phyloP scores from a whole-genome alignment of 2,329 filamentous ascomycete species.

The Daldinia sp. region DNA sequence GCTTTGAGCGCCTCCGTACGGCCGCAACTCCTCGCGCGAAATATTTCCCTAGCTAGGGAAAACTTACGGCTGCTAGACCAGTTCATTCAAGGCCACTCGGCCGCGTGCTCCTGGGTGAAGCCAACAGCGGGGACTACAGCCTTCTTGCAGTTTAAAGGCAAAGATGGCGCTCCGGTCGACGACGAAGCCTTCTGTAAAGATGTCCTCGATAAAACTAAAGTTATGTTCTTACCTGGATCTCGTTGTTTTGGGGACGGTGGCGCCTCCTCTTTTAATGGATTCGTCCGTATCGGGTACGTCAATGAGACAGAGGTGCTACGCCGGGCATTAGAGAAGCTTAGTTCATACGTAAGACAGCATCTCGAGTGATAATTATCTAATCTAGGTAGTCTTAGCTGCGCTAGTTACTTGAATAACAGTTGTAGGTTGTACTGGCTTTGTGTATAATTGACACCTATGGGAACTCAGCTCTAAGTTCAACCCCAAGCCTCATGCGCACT shows the following conservation, averaged over 20 bases:
- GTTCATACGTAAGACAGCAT: conserved; percentile 51
- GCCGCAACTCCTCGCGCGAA: conserved; percentile 58
- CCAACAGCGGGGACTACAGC: conserved; percentile 83
- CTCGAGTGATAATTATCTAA: conserved; percentile 27
- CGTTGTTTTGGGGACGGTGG: conserved; percentile 70
- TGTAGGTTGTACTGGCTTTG: background rate
- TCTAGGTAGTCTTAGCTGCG: background rate
- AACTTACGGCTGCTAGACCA: conserved; percentile 69
- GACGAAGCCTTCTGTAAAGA: conserved; percentile 76
- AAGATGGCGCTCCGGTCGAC: conserved; percentile 68
- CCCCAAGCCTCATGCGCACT: too few relatives aligned
- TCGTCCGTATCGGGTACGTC: conserved; percentile 80
- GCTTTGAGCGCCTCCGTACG: conserved; percentile 66
- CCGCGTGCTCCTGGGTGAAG: conserved; percentile 70
- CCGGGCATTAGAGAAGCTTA: conserved; percentile 65
- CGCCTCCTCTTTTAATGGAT: conserved; percentile 66
- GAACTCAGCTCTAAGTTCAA: too few relatives aligned
- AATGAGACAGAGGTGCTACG: conserved; percentile 74
- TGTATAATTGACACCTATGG: too few relatives aligned
- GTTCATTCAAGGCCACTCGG: conserved; percentile 69
- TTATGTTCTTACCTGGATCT: conserved; percentile 77
- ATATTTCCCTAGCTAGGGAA: conserved; percentile 67
- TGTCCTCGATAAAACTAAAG: conserved; percentile 72
- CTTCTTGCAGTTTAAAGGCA: conserved; percentile 71
- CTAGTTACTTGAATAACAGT: too few relatives aligned